A percentile compares a stretch with the other conserved stretches of the same genome.
Evolutionary conservation across 2,329 filamentous ascomycete species (phyloP).

Genomic region (Fusarium pseudograminearum): DNA sequence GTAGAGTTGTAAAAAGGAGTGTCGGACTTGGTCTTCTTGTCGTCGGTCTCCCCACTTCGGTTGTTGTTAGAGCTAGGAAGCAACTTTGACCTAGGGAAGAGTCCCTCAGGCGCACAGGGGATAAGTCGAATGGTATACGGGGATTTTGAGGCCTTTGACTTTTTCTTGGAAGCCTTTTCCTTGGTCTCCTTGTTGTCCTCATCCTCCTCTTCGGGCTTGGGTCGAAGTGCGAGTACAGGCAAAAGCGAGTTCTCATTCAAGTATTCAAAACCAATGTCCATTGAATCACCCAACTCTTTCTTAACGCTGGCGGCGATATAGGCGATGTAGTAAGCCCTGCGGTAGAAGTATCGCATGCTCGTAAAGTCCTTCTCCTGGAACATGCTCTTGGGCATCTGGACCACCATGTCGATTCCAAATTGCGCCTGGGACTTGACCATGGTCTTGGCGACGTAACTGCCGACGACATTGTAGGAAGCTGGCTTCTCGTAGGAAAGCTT

Average conservation of each 20-base stretch:
- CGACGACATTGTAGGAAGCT: slow-evolving; percentile 84
- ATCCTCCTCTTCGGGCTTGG: slow-evolving; percentile 45
- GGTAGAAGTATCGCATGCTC: slow-evolving; percentile 94
- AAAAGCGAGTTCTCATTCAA: slow-evolving; percentile 81
- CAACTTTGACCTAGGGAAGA: slow-evolving; percentile 80
- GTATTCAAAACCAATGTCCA: slow-evolving; percentile 72
- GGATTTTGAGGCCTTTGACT: slow-evolving; percentile 47
- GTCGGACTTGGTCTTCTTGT: slow-evolving; percentile 58
- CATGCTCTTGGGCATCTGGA: slow-evolving; percentile 82
- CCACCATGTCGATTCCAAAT: slow-evolving; percentile 81
- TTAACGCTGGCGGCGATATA: slow-evolving; percentile 80
- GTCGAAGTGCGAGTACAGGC: slow-evolving; percentile 70
- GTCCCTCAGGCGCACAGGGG: slow-evolving; percentile 74
- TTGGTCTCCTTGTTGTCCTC: slow-evolving; percentile 29
- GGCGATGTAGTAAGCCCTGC: slow-evolving; percentile 90
- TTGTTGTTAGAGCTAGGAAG: slow-evolving; percentile 77
- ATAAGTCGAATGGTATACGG: slow-evolving; percentile 79
- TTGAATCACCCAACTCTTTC: slow-evolving; percentile 63
- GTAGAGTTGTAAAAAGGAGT: slow-evolving; percentile 93
- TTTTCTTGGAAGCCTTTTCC: slow-evolving; percentile 43
- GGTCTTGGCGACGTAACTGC: slow-evolving; percentile 84
- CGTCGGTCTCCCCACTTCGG: slow-evolving; percentile 63
- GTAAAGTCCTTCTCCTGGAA: slow-evolving; percentile 97
- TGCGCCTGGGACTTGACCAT: slow-evolving; percentile 72
- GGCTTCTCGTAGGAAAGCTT: slow-evolving; percentile 84